These are phyloP conservation scores for Flaveria linearis DNA, from an alignment of 129 eudicot genomes.

Conservation along the genomic window DNA sequence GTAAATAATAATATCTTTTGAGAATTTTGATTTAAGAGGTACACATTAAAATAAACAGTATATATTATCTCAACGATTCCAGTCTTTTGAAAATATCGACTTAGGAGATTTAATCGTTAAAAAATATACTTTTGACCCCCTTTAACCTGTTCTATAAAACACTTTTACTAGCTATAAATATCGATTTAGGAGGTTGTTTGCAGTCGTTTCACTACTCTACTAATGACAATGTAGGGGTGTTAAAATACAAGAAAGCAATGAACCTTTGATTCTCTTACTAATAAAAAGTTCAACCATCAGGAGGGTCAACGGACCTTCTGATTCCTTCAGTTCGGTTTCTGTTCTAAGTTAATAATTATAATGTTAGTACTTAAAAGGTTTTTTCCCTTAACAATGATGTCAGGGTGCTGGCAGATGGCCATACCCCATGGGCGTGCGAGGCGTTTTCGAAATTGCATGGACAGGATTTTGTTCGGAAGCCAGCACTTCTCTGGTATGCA, in stretches of 20 bases:
- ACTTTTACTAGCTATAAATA: too few relatives aligned
- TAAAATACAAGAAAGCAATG: not conserved
- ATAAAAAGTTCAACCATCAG: not conserved
- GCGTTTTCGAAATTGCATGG: constrained; percentile 77
- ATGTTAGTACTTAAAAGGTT: not conserved
- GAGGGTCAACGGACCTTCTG: not conserved
- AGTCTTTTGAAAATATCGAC: not conserved
- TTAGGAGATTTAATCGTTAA: not conserved
- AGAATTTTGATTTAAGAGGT: not conserved
- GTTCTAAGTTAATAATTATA: not conserved
- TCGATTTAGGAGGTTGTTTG: not conserved
- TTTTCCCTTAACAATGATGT: constrained; percentile 10
- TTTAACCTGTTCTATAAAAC: not conserved
- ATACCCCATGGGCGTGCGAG: constrained; percentile 89
- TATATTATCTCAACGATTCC: not conserved
- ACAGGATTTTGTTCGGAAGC: constrained; percentile 49
- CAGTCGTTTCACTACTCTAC: not conserved
- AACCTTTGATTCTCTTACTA: not conserved
- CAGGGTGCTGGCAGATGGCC: constrained; percentile 95
- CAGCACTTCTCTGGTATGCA: constrained; percentile 69
- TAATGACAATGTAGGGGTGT: not conserved
- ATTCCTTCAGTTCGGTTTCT: not conserved
- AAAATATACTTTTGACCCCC: not conserved
- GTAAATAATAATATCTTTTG: not conserved
- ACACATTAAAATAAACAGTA: not conserved